Evolutionary conservation across 148 eudicot genomes (phyloP).

Genomic region (Chenopodium berlandieri): DNA sequence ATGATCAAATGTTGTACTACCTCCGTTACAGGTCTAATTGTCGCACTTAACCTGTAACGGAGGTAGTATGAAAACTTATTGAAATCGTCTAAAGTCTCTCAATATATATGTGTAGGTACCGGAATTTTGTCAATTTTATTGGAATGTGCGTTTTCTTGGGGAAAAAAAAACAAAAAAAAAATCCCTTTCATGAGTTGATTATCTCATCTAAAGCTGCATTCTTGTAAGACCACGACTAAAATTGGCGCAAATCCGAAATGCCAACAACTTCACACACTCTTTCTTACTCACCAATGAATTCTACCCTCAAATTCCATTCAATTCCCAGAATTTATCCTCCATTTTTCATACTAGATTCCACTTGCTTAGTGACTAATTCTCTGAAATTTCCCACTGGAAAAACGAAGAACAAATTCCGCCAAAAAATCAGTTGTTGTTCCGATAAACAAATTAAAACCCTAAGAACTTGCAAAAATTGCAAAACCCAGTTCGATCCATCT

Average conservation of each 20-base stretch:
- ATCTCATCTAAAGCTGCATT: background rate
- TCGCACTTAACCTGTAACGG: no score
- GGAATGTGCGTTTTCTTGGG: no score
- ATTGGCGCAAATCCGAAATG: constrained; percentile 26
- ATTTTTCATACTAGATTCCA: background rate
- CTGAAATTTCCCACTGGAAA: constrained; percentile 5
- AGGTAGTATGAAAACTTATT: no score
- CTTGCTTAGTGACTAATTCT: constrained; percentile 9
- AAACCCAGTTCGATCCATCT: constrained; percentile 72
- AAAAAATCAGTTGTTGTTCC: constrained; percentile 40
- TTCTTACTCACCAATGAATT: background rate
- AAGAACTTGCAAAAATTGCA: constrained; percentile 83
- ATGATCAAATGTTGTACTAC: no score
- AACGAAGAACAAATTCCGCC: constrained; percentile 17
- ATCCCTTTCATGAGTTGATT: no score
- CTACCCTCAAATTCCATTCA: constrained; percentile 1
- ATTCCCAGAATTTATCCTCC: constrained; percentile 9
- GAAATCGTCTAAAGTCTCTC: no score
- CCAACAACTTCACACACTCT: background rate
- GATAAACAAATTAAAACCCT: constrained; percentile 32
- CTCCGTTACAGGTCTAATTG: no score
- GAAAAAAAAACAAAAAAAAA: no score
- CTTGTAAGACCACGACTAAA: background rate
- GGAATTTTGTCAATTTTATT: no score
- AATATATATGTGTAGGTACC: no score